phyloP scores from a whole-genome alignment of 2,329 filamentous ascomycete species.

The Epichloe coenophiala region DNA sequence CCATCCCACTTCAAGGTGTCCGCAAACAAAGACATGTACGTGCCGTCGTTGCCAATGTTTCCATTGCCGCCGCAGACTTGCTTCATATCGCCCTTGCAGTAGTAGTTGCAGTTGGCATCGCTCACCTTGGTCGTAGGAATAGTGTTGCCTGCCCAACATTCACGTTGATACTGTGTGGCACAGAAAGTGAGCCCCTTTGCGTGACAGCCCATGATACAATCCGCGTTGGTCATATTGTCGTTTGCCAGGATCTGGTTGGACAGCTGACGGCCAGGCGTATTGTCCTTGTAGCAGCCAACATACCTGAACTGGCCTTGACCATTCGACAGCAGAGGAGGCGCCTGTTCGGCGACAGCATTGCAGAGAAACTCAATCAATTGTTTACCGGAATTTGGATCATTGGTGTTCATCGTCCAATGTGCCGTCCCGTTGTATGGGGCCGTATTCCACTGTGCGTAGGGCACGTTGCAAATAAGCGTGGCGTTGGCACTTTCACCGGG shows the following conservation, averaged over 20 bases:
- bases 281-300: slow-evolving; percentile 41
- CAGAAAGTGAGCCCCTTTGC: slow-evolving; percentile 26
- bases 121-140: slow-evolving; percentile 30
- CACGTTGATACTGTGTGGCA: slow-evolving; percentile 33
- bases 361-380: slow-evolving; percentile 38
- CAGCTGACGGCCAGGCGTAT: slow-evolving; percentile 40
- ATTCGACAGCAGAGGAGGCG: slow-evolving; percentile 29
- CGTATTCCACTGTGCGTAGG: slow-evolving; percentile 43
- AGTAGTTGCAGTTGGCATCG: slow-evolving; percentile 35
- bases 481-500: slow-evolving; percentile 38
- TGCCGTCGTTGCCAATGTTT: slow-evolving; percentile 16
- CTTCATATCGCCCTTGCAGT: slow-evolving; percentile 33
- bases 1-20: slow-evolving; percentile 18
- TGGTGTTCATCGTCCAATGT: slow-evolving; percentile 43
- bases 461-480: slow-evolving; percentile 38
- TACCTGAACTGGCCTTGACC: slow-evolving; percentile 38
- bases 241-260: slow-evolving; percentile 26
- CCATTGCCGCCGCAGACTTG: slow-evolving; percentile 42
- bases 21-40: slow-evolving; percentile 36
- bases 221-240: slow-evolving; percentile 26
- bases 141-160: slow-evolving; percentile 41
- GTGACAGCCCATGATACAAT: slow-evolving; percentile 32
- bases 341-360: slow-evolving; percentile 37
- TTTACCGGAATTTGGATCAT: slow-evolving; percentile 38
- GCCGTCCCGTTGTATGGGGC: slow-evolving; percentile 34